Percentiles rank a stretch among this genome's conserved stretches.
Conservation (phyloP, 2,329 filamentous ascomycete species). For the Raffaelea deltoideospora region DNA sequence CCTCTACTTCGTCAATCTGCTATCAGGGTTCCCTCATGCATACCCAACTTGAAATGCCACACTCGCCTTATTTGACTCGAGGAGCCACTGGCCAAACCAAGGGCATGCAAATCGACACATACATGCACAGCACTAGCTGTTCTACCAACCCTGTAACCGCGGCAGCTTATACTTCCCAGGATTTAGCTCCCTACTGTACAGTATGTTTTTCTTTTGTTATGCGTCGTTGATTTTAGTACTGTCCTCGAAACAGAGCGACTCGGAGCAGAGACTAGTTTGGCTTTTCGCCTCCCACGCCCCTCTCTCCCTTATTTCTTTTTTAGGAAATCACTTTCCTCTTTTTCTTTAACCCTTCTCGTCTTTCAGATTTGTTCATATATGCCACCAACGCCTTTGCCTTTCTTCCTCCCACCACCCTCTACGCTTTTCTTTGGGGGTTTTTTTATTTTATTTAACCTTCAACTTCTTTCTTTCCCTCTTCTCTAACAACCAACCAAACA, state of each 20-base stretch:
- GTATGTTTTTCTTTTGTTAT: conserved; percentile 5
- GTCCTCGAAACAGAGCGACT: no score
- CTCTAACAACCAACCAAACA: no score
- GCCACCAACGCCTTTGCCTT: not conserved
- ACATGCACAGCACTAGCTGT: conserved; percentile 5
- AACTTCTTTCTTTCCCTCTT: not conserved
- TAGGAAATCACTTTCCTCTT: not conserved
- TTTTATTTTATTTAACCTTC: not conserved
- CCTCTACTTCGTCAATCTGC: no score
- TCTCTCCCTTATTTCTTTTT: not conserved
- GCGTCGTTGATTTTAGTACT: not conserved
- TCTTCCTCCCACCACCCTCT: no score
- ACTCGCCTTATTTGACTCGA: conserved; percentile 12
- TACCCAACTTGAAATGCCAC: conserved; percentile 15
- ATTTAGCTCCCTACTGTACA: conserved; percentile 8
- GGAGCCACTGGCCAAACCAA: conserved; percentile 9
- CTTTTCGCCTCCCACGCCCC: not conserved
- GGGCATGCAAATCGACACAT: conserved; percentile 8
- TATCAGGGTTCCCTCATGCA: conserved; percentile 9
- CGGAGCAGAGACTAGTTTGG: no score
- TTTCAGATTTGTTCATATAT: not conserved
- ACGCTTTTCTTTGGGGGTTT: not conserved
- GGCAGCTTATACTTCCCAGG: conserved; percentile 7
- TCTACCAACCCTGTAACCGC: conserved; percentile 4
- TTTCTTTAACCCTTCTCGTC: not conserved